Conservation (phyloP, 2,329 filamentous ascomycete species). For the Cercospora sp. region DNA sequence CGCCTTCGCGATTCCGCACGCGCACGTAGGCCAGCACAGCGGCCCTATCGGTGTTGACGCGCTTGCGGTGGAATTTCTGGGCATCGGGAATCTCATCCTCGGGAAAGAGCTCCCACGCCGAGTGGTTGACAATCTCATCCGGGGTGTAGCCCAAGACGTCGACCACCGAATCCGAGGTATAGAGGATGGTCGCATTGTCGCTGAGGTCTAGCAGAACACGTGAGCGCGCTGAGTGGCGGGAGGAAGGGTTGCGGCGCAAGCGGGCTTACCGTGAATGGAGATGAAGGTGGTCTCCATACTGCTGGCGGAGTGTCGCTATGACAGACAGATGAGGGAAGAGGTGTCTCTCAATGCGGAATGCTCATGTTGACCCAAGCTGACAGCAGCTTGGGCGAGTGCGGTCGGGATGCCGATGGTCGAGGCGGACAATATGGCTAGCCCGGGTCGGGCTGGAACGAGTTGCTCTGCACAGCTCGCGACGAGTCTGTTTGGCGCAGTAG, state of each 20-base stretch:
- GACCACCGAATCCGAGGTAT: slow-evolving; percentile 78
- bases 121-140: slow-evolving; percentile 71
- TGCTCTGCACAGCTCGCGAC: background rate
- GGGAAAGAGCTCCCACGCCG: slow-evolving; percentile 85
- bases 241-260: background rate
- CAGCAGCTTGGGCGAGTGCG: background rate
- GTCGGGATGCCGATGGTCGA: background rate
- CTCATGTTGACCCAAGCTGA: background rate
- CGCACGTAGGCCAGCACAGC: slow-evolving; percentile 79
- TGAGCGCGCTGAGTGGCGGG: slow-evolving; percentile 1
- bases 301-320: background rate
- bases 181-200: slow-evolving; percentile 74
- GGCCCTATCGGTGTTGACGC: slow-evolving; percentile 77
- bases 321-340: background rate
- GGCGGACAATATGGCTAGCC: background rate
- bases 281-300: slow-evolving; percentile 67
- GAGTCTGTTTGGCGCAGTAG: background rate
- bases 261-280: slow-evolving; percentile 76
- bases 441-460: background rate
- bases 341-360: background rate
- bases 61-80: slow-evolving; percentile 69
- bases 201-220: slow-evolving; percentile 61
- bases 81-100: slow-evolving; percentile 77
- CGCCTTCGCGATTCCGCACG: slow-evolving; percentile 66
- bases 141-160: slow-evolving; percentile 81